Evolutionary conservation across 164 flowering plant genomes (phyloP), one percentile per base, ranked within the genome.

Genomic region (Chloranthus sessilifolius): DNA sequence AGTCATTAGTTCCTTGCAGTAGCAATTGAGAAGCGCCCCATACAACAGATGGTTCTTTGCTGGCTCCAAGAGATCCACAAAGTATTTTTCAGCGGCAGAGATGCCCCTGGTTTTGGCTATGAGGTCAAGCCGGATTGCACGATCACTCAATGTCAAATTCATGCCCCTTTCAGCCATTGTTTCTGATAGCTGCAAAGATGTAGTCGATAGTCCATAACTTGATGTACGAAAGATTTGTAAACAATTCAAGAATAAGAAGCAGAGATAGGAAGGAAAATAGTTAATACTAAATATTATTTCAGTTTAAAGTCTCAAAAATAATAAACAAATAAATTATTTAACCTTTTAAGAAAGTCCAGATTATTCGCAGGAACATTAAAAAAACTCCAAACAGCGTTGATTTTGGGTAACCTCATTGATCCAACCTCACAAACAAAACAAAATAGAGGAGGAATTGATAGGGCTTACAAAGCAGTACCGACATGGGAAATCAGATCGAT

Each of bases 51-150:
- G 85, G 58, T 65, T 80, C 64, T 94, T 94, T 31, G 86, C 77
- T 55, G 82, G 35, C 62, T 88, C 97, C 20, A 85, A 96, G 49
- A 88, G 92, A 53, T 68, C 66, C 47, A 76, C 33, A 44, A 94
- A 89, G 58, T 82, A 89, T 47, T 64, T 71, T 53, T 94, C 96
- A 4, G 96, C 97, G 43, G 88, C 80, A 52, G 71, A 26, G 45
- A 86, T 70, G 12, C 95, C 95, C 45, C 63, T 71, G 20, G 75
- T 43, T 73, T 92, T 89, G 47, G 92, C 89, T 43, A 89, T 48
- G 7, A 92, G 73, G 75, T 92, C 99, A 7, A 94, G 79, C 70
- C 79, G 92, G 46, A 89, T 85, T 28, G 99, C 97, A 62, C 84
- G 85, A 60, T 89, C 97, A 56, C 96, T 77, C 20, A 83, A 75